These are phyloP conservation scores for Marasmius fiardii DNA, from an alignment of 1,284 basidiomycete species.

Conservation along the genomic window DNA sequence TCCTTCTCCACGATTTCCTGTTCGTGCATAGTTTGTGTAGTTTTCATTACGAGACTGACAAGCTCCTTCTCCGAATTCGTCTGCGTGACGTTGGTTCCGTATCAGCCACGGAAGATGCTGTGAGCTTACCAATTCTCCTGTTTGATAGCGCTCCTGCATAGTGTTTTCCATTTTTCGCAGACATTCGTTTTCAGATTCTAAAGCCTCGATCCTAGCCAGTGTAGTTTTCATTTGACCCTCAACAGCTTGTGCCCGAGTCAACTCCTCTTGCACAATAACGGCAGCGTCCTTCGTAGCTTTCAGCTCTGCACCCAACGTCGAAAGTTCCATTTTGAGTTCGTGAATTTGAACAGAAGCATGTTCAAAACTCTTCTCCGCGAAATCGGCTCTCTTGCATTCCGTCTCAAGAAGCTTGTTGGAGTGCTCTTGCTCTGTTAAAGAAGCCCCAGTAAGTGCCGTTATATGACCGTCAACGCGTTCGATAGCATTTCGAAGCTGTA, in stretches of 20 bases:
- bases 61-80: constrained; percentile 45
- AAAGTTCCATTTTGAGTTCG: constrained; percentile 12
- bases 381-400: constrained; percentile 21
- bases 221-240: constrained; percentile 1
- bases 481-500: not conserved
- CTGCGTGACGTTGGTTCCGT: constrained; percentile 24
- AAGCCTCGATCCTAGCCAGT: constrained; percentile 10
- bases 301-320: constrained; percentile 13
- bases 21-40: constrained; percentile 42
- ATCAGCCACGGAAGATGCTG: constrained; percentile 9
- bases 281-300: constrained; percentile 13
- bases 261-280: not conserved
- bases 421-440: constrained; percentile 16
- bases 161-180: constrained; percentile 23
- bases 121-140: constrained; percentile 36
- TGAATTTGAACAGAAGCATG: constrained; percentile 17
- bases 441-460: constrained; percentile 17
- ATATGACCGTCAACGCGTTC: not conserved
- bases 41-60: constrained; percentile 36
- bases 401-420: constrained; percentile 19
- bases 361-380: constrained; percentile 19
- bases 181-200: constrained; percentile 23
- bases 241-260: constrained; percentile 8
- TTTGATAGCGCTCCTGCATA: constrained; percentile 34
- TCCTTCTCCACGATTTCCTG: constrained; percentile 45